Evolutionary conservation across 2,329 filamentous ascomycete species (phyloP).

Genomic region (Cytospora chrysosperma): DNA sequence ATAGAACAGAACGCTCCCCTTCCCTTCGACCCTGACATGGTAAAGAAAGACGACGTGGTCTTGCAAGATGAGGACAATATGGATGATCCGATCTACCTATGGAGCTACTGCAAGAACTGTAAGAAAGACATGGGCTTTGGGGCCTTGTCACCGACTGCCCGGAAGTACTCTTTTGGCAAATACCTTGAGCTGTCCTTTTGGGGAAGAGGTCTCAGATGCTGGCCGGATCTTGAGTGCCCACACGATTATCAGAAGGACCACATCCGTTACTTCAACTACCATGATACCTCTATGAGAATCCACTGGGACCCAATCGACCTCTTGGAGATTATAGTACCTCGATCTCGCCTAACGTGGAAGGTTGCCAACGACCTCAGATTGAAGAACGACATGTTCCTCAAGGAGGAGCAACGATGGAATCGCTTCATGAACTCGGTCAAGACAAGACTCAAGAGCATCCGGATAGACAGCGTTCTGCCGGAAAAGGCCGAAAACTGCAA

Average conservation of each 20-base stretch:
- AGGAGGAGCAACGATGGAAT: constrained; percentile 77
- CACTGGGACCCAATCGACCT: constrained; percentile 93
- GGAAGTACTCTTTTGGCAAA: constrained; percentile 98
- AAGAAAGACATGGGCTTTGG: constrained; percentile 85
- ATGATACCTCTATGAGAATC: constrained; percentile 80
- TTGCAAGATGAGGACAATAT: constrained; percentile 43
- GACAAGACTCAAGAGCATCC: constrained; percentile 80
- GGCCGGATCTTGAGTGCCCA: constrained; percentile 69
- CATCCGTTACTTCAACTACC: constrained; percentile 86
- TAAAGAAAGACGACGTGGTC: constrained; percentile 43
- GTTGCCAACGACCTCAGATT: constrained; percentile 89
- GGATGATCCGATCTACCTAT: constrained; percentile 79
- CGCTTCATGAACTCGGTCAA: constrained; percentile 88
- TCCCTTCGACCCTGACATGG: constrained; percentile 54
- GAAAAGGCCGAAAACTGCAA: constrained; percentile 84
- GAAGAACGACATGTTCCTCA: constrained; percentile 86
- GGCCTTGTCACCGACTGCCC: constrained; percentile 89
- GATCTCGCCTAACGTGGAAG: constrained; percentile 92
- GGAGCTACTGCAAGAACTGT: constrained; percentile 94
- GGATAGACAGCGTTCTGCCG: constrained; percentile 84
- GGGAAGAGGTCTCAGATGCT: constrained; percentile 78
- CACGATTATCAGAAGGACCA: constrained; percentile 94
- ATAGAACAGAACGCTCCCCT: constrained; percentile 62
- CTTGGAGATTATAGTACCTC: constrained; percentile 90
- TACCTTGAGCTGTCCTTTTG: constrained; percentile 98